Evolutionary conservation across 768 basidiomycete species (phyloP).

Genomic region (Phylloporus sp.): DNA sequence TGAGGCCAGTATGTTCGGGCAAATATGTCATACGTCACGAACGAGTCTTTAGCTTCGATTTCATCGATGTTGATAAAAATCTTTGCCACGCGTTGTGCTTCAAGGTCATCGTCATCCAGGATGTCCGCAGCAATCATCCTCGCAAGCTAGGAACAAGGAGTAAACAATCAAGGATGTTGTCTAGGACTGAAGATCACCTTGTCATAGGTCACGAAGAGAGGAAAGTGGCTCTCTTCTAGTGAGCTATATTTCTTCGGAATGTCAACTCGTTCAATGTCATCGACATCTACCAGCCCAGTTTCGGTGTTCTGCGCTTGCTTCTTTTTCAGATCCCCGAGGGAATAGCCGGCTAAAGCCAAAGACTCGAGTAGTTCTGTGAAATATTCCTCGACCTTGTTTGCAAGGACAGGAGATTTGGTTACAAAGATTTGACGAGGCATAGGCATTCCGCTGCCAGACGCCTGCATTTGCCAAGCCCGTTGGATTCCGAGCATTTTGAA

Average conservation of each 20-base stretch:
- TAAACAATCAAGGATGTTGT: not conserved
- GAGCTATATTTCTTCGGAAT: conserved; percentile 50
- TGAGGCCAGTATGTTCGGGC: conserved; percentile 55
- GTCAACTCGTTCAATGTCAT: conserved; percentile 25
- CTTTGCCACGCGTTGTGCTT: conserved; percentile 4
- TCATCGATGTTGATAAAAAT: conserved; percentile 15
- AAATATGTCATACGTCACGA: conserved; percentile 50
- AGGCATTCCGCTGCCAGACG: conserved; percentile 20
- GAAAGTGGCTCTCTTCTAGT: conserved; percentile 59
- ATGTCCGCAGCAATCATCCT: conserved; percentile 28
- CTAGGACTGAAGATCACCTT: conserved; percentile 34
- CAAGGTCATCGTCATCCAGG: conserved; percentile 1
- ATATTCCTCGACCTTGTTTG: conserved; percentile 67
- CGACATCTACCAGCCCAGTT: conserved; percentile 32
- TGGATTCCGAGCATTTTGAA: conserved; percentile 74
- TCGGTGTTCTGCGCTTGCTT: conserved; percentile 20
- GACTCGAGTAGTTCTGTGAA: conserved; percentile 51
- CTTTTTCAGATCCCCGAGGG: conserved; percentile 37
- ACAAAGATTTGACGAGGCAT: conserved; percentile 70
- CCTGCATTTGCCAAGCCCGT: conserved; percentile 44
- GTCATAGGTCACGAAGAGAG: conserved; percentile 66
- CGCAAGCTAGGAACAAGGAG: conserved; percentile 14
- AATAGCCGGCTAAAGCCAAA: conserved; percentile 33
- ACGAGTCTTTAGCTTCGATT: conserved; percentile 16
- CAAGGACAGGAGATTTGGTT: conserved; percentile 64